phyloP scores from a whole-genome alignment of 805 yeast species.

The Candida coleopterorum region DNA sequence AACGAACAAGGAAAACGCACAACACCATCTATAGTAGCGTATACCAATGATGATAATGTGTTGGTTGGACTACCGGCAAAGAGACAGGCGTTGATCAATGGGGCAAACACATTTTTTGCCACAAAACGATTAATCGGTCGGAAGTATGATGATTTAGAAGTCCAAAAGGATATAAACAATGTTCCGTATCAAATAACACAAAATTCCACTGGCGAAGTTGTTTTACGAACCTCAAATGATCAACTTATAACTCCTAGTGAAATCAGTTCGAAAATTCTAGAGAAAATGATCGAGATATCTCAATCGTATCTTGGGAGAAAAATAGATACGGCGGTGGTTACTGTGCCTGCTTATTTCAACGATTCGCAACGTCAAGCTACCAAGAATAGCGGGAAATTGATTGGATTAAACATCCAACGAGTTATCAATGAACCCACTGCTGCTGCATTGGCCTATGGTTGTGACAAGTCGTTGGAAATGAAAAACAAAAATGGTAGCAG shows the following conservation, averaged over 20 bases:
- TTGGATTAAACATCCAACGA: slow-evolving; percentile 71
- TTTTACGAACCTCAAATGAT: slow-evolving; percentile 49
- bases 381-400: slow-evolving; percentile 69
- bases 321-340: slow-evolving; percentile 70
- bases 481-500: slow-evolving; percentile 55
- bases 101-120: slow-evolving; percentile 75
- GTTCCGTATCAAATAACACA: slow-evolving; percentile 62
- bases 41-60: slow-evolving; percentile 31
- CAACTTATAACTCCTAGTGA: slow-evolving; percentile 60
- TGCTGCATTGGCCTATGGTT: slow-evolving; percentile 79
- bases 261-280: slow-evolving; percentile 60
- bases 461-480: slow-evolving; percentile 49
- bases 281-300: slow-evolving; percentile 64
- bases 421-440: slow-evolving; percentile 85
- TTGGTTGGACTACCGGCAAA: slow-evolving; percentile 70
- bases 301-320: slow-evolving; percentile 42
- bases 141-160: slow-evolving; percentile 61
- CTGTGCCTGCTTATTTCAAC: slow-evolving; percentile 83
- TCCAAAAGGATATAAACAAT: slow-evolving; percentile 58
- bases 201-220: slow-evolving; percentile 64
- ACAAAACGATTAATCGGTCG: slow-evolving; percentile 80
- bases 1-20: slow-evolving; percentile 77
- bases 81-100: slow-evolving; percentile 71
- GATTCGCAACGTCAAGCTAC: slow-evolving; percentile 79
- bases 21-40: slow-evolving; percentile 76